Evolutionary conservation across 164 flowering plant species (phyloP).

Genomic region (Magnolia kwangsiensis): DNA sequence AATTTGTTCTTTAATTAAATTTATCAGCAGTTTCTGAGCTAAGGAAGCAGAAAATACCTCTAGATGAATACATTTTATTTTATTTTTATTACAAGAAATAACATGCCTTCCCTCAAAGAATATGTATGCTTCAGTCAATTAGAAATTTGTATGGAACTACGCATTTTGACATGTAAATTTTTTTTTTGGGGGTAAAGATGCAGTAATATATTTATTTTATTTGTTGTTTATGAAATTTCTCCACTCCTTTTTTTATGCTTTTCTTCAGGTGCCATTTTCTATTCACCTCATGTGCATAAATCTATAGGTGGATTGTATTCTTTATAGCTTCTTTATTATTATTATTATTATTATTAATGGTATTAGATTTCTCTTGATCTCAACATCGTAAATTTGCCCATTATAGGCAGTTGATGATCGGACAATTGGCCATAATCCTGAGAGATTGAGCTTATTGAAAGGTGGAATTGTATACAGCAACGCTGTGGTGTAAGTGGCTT

Average conservation of each 20-base stretch:
- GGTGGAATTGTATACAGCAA: constrained; percentile 69
- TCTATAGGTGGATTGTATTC: background rate
- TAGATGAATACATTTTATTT: background rate
- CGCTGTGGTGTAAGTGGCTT: constrained; percentile 53
- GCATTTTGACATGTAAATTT: background rate
- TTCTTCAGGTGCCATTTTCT: background rate
- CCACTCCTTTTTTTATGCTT: background rate
- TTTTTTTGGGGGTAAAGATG: background rate
- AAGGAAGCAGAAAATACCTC: background rate
- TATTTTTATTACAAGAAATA: too few relatives aligned
- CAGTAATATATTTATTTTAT: background rate
- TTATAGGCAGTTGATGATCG: constrained; percentile 66
- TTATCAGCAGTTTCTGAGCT: background rate
- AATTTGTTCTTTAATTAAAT: too few relatives aligned
- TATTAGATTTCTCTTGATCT: background rate
- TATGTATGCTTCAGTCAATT: too few relatives aligned
- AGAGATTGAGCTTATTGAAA: constrained; percentile 58
- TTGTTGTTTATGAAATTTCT: background rate
- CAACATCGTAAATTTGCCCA: constrained; percentile 2
- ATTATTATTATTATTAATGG: too few relatives aligned
- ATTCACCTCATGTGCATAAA: background rate
- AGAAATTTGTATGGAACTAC: background rate
- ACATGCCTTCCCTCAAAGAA: background rate
- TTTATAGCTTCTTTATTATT: too few relatives aligned
- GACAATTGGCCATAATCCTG: constrained; percentile 73